Evolutionary conservation across 2,329 filamentous ascomycete species (phyloP).

Genomic region (Dactylonectria macrodidyma): DNA sequence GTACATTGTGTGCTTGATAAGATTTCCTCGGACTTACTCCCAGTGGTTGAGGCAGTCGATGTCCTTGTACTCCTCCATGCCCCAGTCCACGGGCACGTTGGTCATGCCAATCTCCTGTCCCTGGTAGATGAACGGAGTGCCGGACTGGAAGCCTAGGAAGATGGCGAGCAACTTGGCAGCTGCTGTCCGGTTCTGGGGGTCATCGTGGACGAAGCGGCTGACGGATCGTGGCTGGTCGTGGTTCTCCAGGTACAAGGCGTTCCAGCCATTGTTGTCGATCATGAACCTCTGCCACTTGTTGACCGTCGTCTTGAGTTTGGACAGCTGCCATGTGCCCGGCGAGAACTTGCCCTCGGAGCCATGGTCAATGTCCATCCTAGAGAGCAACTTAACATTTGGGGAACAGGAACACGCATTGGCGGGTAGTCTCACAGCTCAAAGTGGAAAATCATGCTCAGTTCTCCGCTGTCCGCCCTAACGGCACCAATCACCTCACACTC

Average conservation of each 20-base stretch:
- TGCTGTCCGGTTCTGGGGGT: slow-evolving; percentile 62
- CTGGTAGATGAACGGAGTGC: slow-evolving; percentile 78
- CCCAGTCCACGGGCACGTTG: slow-evolving; percentile 74
- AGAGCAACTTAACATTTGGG: slow-evolving; percentile 10
- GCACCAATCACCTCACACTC: slow-evolving; percentile 60
- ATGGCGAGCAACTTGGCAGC: slow-evolving; percentile 74
- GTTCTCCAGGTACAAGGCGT: slow-evolving; percentile 76
- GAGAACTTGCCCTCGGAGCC: slow-evolving; percentile 61
- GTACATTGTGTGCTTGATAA: background rate
- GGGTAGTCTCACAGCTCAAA: slow-evolving; percentile 70
- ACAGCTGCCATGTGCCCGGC: slow-evolving; percentile 60
- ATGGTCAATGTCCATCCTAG: slow-evolving; percentile 66
- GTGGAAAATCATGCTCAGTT: slow-evolving; percentile 81
- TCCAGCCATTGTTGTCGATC: slow-evolving; percentile 74
- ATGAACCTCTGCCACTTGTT: slow-evolving; percentile 73
- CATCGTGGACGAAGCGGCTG: slow-evolving; percentile 67
- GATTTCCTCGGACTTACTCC: slow-evolving; percentile 51
- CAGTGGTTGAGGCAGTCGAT: slow-evolving; percentile 71
- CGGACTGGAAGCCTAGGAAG: slow-evolving; percentile 70
- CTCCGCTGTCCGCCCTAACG: slow-evolving; percentile 69
- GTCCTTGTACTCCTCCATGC: slow-evolving; percentile 78
- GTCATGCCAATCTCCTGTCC: slow-evolving; percentile 79
- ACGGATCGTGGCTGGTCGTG: slow-evolving; percentile 76
- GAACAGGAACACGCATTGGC: no score
- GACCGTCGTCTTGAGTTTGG: slow-evolving; percentile 67